Conservation (phyloP, 2,329 filamentous ascomycete species). For the Scleromitrula shiraiana region DNA sequence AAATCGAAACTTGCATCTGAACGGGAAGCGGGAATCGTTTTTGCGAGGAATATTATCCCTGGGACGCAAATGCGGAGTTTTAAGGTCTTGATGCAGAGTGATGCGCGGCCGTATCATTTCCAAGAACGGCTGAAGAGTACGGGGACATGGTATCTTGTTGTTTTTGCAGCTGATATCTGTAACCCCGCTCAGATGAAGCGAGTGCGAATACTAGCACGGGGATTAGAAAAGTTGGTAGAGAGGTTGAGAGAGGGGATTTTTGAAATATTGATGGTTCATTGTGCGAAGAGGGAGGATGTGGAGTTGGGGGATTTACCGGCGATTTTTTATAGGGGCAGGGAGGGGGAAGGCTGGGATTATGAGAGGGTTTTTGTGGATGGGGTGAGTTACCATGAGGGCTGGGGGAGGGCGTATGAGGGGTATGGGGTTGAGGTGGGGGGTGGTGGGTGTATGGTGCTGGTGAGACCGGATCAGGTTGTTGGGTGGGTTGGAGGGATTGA, state of each 20-base stretch:
- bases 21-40: conserved; percentile 33
- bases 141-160: conserved; percentile 49
- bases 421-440: conserved; percentile 48
- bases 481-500: conserved; percentile 34
- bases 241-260: no score
- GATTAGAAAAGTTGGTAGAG: conserved; percentile 38
- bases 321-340: conserved; percentile 39
- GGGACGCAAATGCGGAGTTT: conserved; percentile 53
- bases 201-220: conserved; percentile 40
- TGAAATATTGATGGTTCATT: conserved; percentile 55
- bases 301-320: conserved; percentile 46
- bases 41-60: conserved; percentile 26
- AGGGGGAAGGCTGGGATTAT: conserved; percentile 46
- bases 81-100: conserved; percentile 51
- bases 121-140: conserved; percentile 48
- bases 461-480: conserved; percentile 63
- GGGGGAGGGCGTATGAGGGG: conserved; percentile 43
- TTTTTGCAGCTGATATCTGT: conserved; percentile 54
- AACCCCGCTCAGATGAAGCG: conserved; percentile 35
- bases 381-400: conserved; percentile 43
- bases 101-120: conserved; percentile 47
- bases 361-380: conserved; percentile 49
- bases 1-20: no score
- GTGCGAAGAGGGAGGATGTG: conserved; percentile 39
- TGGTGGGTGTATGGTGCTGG: conserved; percentile 51